Conservation (phyloP, 352 stramenopile genomes). For the Hyphochytrium catenoides region DNA sequence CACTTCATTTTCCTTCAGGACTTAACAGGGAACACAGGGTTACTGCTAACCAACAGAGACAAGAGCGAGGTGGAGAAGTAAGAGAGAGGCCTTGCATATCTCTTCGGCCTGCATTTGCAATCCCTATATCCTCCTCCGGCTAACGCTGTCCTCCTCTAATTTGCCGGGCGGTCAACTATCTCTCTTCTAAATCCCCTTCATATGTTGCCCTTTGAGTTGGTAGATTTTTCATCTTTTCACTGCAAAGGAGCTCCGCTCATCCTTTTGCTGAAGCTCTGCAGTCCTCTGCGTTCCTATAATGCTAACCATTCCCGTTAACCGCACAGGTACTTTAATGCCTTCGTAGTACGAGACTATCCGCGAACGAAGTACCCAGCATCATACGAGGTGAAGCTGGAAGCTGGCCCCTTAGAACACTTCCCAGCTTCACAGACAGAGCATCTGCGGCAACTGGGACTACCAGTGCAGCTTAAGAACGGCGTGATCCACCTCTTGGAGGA, state of each 20-base stretch:
- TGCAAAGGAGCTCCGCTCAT: constrained; percentile 5
- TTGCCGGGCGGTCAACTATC: too few relatives aligned
- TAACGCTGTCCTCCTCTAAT: too few relatives aligned
- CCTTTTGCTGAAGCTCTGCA: not conserved
- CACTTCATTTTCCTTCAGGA: too few relatives aligned
- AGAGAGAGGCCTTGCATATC: too few relatives aligned
- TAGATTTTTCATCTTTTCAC: too few relatives aligned
- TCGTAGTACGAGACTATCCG: constrained; percentile 76
- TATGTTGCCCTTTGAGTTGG: too few relatives aligned
- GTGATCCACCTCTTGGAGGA: constrained; percentile 71
- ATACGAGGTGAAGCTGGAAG: constrained; percentile 57
- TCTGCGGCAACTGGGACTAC: constrained; percentile 80
- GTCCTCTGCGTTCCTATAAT: constrained; percentile 12
- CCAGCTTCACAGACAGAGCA: constrained; percentile 88
- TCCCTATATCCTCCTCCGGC: too few relatives aligned
- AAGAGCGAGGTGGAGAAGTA: constrained; percentile 40
- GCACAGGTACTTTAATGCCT: constrained; percentile 74
- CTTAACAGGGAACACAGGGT: constrained; percentile 72
- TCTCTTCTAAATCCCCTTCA: too few relatives aligned
- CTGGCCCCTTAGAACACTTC: constrained; percentile 70
- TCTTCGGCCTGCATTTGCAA: too few relatives aligned
- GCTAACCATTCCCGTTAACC: too few relatives aligned
- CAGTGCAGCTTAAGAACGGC: constrained; percentile 88
- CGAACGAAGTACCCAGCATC: constrained; percentile 73
- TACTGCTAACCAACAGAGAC: constrained; percentile 81